phyloP scores from a whole-genome alignment of 345 rosid species.

The Salix purpurea region DNA sequence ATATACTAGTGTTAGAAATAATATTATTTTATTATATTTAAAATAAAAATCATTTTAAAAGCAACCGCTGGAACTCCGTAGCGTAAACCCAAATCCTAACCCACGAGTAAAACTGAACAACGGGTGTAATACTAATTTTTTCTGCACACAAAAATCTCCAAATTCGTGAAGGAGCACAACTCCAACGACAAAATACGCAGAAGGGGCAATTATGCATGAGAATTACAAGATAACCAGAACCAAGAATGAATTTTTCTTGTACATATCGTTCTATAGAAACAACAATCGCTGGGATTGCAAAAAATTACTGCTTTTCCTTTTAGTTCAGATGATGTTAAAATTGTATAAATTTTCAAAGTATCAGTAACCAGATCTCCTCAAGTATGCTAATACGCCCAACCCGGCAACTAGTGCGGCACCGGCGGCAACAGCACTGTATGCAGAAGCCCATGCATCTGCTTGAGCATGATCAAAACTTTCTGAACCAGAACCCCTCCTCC shows the following conservation, averaged over 20 bases:
- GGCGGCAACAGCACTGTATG: constrained; percentile 83
- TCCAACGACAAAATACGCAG: constrained; percentile 5
- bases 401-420: constrained; percentile 94
- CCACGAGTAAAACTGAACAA: neutral
- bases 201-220: neutral
- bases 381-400: constrained; percentile 74
- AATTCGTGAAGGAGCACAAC: too few relatives aligned
- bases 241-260: constrained; percentile 7
- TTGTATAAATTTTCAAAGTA: neutral
- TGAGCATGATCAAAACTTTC: constrained; percentile 56
- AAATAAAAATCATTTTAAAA: too few relatives aligned
- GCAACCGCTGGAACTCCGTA: neutral
- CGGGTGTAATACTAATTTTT: neutral
- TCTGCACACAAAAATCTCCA: constrained; percentile 5
- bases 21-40: too few relatives aligned
- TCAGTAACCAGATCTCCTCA: constrained; percentile 55
- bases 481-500: constrained; percentile 37
- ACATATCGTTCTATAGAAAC: constrained; percentile 1
- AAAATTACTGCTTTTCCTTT: constrained; percentile 4
- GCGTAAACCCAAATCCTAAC: too few relatives aligned
- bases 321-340: neutral
- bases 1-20: too few relatives aligned
- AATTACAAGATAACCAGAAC: neutral
- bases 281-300: constrained; percentile 5
- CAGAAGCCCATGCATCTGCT: constrained; percentile 82